phyloP scores from a whole-genome alignment of 768 basidiomycete species.

The Tricholoma bakamatsutake region DNA sequence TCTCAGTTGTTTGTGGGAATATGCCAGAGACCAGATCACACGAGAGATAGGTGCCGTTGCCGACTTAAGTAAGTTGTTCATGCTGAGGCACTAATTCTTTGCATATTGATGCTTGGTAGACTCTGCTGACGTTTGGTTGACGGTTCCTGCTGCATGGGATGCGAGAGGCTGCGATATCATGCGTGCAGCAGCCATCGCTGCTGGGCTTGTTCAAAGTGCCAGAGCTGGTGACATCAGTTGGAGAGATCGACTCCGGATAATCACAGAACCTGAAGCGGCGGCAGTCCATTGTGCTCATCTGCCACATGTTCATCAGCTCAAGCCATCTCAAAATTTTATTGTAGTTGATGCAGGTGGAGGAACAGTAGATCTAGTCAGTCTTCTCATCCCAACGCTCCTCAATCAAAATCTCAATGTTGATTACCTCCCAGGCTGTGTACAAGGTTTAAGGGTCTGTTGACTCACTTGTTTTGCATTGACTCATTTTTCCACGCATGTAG shows the following conservation, averaged over 20 bases:
- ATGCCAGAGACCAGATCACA: slow-evolving; percentile 83
- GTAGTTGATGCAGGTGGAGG: slow-evolving; percentile 92
- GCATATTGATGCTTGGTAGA: slow-evolving; percentile 36
- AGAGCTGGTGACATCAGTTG: slow-evolving; percentile 66
- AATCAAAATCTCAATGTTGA: slow-evolving; percentile 17
- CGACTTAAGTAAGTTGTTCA: slow-evolving; percentile 65
- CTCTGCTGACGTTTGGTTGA: slow-evolving; percentile 78
- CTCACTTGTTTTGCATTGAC: slow-evolving; percentile 1
- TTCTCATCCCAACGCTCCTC: slow-evolving; percentile 1
- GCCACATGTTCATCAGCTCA: slow-evolving; percentile 73
- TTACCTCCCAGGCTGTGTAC: slow-evolving; percentile 41
- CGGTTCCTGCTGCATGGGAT: slow-evolving; percentile 90
- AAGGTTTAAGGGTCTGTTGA: slow-evolving; percentile 29
- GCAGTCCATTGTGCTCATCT: slow-evolving; percentile 85
- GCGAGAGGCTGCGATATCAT: slow-evolving; percentile 80
- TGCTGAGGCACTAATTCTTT: neutral
- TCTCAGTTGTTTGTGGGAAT: slow-evolving; percentile 78
- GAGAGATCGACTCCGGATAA: slow-evolving; percentile 79
- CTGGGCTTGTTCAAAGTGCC: slow-evolving; percentile 71
- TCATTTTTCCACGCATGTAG: slow-evolving; percentile 25
- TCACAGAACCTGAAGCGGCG: slow-evolving; percentile 83
- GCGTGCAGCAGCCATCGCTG: slow-evolving; percentile 78
- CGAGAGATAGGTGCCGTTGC: slow-evolving; percentile 82
- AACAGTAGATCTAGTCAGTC: slow-evolving; percentile 43
- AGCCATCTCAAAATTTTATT: slow-evolving; percentile 79